Base-by-base conservation (phyloP, 495 filamentous ascomycete species). In the Penicillium roqueforti region DNA sequence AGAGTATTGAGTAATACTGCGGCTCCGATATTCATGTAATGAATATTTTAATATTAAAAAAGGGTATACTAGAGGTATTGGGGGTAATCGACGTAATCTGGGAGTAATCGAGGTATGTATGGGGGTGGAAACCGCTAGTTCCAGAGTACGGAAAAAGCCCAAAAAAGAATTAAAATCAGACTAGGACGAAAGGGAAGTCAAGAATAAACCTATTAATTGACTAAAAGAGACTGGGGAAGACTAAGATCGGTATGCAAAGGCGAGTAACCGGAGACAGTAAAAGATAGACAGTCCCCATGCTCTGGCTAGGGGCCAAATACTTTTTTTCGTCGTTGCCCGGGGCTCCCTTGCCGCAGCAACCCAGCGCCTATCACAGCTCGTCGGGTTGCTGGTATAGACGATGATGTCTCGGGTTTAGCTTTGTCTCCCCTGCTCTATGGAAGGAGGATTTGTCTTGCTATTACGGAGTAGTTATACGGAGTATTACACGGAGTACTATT, bases 341-440 rank as follows among this genome's bases (percentile, higher is more conserved):
- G 73, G 60, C 73, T 76, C 73, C 73, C 73, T 74, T 73, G 68
- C 71, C 72, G 70, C 70, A 69, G 68, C 61, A 69, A 67, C 68
- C 57, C 65, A 59, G 54, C 60, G 59, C 70, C 67, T 69, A 73
- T 73, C 70, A 73, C 59, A 65, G 49, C 50, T 14, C 51, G 32
- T 43, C 31, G 48, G 49, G n/a, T 16, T n/a, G n/a, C 14, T n/a
- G n/a, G n/a, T n/a, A n/a, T n/a, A n/a, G n/a, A n/a, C 22, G 6
- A 16, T 31, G 13, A 31, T 36, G 32, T 36, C 32, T 36, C 16
- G 32, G 32, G 32, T 36, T n/a, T 36, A 36, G 31, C 52, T 55
- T 28, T 37, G 22, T 29, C 37, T 38, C 46, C 56, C 56, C 51
- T 34, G 38, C 38, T 38, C 56, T 54, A 56, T 64, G 37, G 37